Percentiles rank a stretch among this genome's conserved stretches.
These are phyloP conservation scores for Ceratonia siliqua DNA, from an alignment of 306 rosid genomes.

Conservation along the genomic window DNA sequence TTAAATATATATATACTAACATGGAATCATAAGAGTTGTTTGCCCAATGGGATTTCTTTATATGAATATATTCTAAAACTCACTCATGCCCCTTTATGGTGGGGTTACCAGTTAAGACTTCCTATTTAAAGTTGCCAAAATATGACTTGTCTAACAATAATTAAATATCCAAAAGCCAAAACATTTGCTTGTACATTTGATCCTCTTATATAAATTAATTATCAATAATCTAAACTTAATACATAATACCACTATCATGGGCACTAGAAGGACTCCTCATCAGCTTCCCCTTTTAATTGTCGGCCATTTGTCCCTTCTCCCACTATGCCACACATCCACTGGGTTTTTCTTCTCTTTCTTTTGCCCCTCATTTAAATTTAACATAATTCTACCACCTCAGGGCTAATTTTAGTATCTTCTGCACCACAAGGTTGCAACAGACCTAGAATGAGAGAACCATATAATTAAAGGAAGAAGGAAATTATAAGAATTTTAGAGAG, in stretches of 20 bases:
- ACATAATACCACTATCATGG: slow-evolving; percentile 43
- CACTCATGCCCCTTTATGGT: slow-evolving; percentile 50
- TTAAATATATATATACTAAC: slow-evolving; percentile 43
- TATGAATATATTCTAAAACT: slow-evolving; percentile 54
- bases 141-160: slow-evolving; percentile 50
- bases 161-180: slow-evolving; percentile 40
- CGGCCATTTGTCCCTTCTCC: slow-evolving; percentile 64
- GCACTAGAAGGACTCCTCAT: slow-evolving; percentile 53
- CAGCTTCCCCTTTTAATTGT: slow-evolving; percentile 51
- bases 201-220: slow-evolving; percentile 6
- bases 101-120: slow-evolving; percentile 42
- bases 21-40: slow-evolving; percentile 46
- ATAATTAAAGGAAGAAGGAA: background rate
- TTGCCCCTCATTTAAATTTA: background rate
- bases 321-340: slow-evolving; percentile 30
- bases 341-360: background rate
- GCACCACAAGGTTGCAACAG: background rate
- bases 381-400: background rate
- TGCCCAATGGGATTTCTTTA: slow-evolving; percentile 45
- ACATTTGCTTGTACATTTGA: slow-evolving; percentile 39
- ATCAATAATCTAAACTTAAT: slow-evolving; percentile 29
- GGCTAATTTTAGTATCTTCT: background rate
- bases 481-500: background rate
- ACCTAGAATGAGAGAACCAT: background rate
- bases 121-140: slow-evolving; percentile 45